Percentiles rank a stretch among this genome's conserved stretches.
These are phyloP conservation scores for Lactarius akahatsu DNA, from an alignment of 768 basidiomycete genomes.

Conservation along the genomic window DNA sequence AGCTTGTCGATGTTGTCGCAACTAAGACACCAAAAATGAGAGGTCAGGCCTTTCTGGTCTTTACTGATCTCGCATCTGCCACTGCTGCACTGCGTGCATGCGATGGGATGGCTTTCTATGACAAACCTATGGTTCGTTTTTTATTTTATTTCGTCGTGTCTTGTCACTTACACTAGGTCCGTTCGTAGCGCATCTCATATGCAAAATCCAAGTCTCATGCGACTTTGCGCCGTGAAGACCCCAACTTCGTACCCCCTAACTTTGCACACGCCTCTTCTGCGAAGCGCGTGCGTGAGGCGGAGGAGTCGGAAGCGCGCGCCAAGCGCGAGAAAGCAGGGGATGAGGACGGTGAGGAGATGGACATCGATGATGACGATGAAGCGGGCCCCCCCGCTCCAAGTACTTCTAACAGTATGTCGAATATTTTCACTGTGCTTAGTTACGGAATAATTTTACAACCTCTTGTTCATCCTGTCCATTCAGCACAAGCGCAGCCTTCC, in stretches of 20 bases:
- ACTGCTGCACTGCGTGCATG: constrained; percentile 92
- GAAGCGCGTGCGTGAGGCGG: constrained; percentile 69
- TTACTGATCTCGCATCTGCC: constrained; percentile 85
- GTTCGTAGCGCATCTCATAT: constrained; percentile 79
- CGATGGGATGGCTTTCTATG: constrained; percentile 91
- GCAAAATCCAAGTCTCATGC: constrained; percentile 89
- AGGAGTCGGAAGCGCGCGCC: constrained; percentile 49
- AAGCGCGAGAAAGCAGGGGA: constrained; percentile 57
- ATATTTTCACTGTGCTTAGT: constrained; percentile 16
- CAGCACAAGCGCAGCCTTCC: constrained; percentile 48
- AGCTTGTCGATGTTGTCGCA: constrained; percentile 90
- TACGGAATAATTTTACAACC: constrained; percentile 14
- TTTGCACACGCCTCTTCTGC: constrained; percentile 54
- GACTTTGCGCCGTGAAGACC: constrained; percentile 74
- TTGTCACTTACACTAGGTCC: constrained; percentile 21
- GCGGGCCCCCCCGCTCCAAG: constrained; percentile 32
- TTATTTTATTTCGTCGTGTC: constrained; percentile 10
- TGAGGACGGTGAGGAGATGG: constrained; percentile 86
- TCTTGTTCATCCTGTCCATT: constrained; percentile 37
- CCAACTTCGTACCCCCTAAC: constrained; percentile 73
- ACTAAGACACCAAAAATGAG: constrained; percentile 82
- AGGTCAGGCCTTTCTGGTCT: constrained; percentile 96
- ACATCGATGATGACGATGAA: constrained; percentile 89
- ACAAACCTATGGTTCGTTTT: constrained; percentile 81
- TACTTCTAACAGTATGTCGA: constrained; percentile 49